A percentile compares a stretch with the other conserved stretches of the same genome.
Evolutionary conservation across 176 grass and related monocot species (phyloP).

Genomic region (Oryza brachyantha): DNA sequence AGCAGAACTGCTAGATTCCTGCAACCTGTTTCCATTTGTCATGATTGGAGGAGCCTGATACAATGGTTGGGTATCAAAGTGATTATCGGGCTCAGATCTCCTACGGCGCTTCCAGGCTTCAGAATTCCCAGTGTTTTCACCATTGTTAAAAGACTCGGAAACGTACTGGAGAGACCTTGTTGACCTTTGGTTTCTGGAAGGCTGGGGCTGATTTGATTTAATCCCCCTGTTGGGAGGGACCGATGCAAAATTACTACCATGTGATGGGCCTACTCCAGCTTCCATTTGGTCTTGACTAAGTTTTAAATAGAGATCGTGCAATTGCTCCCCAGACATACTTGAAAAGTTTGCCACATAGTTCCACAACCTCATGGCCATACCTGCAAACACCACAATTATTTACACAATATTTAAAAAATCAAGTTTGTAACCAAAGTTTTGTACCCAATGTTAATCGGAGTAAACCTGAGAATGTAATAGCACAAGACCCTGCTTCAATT

Average conservation of each 20-base stretch:
- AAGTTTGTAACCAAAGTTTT: not conserved
- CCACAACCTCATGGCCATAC: conserved; percentile 94
- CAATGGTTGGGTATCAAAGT: conserved; percentile 39
- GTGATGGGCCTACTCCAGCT: conserved; percentile 69
- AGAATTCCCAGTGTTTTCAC: conserved; percentile 64
- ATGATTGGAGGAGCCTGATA: conserved; percentile 45
- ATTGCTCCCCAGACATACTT: conserved; percentile 81
- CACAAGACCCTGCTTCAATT: not conserved
- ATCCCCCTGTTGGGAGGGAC: conserved; percentile 36
- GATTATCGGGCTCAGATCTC: conserved; percentile 63
- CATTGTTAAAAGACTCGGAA: conserved; percentile 61
- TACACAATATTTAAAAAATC: conserved; percentile 10
- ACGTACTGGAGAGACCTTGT: conserved; percentile 59
- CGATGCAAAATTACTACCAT: conserved; percentile 53
- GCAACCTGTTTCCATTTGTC: conserved; percentile 65
- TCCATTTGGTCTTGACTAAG: conserved; percentile 85
- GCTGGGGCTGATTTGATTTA: conserved; percentile 58
- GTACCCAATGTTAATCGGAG: not conserved
- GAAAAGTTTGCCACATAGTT: conserved; percentile 96
- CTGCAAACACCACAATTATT: conserved; percentile 48
- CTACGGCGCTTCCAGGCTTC: conserved; percentile 89
- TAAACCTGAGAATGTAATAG: not conserved
- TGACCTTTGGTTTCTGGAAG: conserved; percentile 65
- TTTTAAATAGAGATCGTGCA: conserved; percentile 85
- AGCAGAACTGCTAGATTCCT: conserved; percentile 69